These are phyloP conservation scores for Axilococcus clingmanii DNA, from an alignment of 139 green algal species.

Conservation along the genomic window DNA sequence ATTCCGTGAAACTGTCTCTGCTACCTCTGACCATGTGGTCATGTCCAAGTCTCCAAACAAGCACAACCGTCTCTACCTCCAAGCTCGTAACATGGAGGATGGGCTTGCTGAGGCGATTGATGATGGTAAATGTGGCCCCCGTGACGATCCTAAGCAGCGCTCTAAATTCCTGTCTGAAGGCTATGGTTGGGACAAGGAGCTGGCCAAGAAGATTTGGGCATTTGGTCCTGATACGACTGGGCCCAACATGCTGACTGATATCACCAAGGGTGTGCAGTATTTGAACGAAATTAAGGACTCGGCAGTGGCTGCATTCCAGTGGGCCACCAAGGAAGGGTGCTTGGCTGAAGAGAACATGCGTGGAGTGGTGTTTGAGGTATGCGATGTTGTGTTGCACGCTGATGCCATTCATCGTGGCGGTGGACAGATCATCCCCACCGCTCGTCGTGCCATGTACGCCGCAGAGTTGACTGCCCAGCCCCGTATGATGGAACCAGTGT, in stretches of 20 bases:
- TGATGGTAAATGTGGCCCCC: constrained; percentile 84
- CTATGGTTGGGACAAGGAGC: constrained; percentile 99
- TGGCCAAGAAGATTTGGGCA: constrained; percentile 99
- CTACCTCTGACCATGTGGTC: constrained; percentile 74
- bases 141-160: constrained; percentile 87
- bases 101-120: constrained; percentile 96
- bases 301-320: constrained; percentile 94
- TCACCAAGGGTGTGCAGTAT: constrained; percentile 99
- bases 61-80: constrained; percentile 98
- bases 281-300: constrained; percentile 99
- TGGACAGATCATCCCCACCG: constrained; percentile 98
- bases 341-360: constrained; percentile 99
- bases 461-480: constrained; percentile 82
- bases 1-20: constrained; percentile 93
- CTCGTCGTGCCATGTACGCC: constrained; percentile 89
- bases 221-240: constrained; percentile 98
- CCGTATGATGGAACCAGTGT: constrained; percentile 91
- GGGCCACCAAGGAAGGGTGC: constrained; percentile 96
- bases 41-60: constrained; percentile 99
- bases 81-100: constrained; percentile 90
- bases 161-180: constrained; percentile 84
- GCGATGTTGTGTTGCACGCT: constrained; percentile 94
- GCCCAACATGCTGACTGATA: constrained; percentile 94
- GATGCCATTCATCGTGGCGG: constrained; percentile 98
- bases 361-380: constrained; percentile 86